Base-by-base conservation (phyloP, 345 rosid genomes). In the Melaleuca quinquenervia region DNA sequence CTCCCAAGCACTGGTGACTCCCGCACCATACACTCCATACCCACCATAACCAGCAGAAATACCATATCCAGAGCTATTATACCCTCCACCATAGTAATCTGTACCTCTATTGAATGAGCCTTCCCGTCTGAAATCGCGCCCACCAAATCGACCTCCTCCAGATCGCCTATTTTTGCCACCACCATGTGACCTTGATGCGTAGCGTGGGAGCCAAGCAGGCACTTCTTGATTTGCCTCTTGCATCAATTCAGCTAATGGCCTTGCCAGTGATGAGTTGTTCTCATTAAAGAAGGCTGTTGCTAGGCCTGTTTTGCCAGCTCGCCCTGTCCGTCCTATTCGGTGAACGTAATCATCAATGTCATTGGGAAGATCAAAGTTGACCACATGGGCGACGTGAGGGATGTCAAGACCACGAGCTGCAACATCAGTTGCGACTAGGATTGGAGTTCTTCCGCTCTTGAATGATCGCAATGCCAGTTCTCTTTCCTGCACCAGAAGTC, bases 391-490 rank as follows among this genome's bases (percentile, higher is more conserved):
- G 36, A 93, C 95, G 12, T 91, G 91, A 26, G 95, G 95, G 41
- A 92, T 93, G 85, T 93, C 95, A 51, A 92, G 94, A 54, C 94
- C 95, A 16, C 95, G 95, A 12, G 94, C 94, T 26, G 95, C 94
- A 29, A 93, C 94, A 58, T 93, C 95, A 2, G 94, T 92, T 24
- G 94, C 94, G 3, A 93, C 95, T 82, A 93, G 86, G 36, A 93
- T 93, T 32, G 95, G 95, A 3, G 91, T 91, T 76, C 87, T 92
- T n/a, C 95, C 94, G 54, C 90, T 91, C 87, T 91, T 92, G 84
- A 93, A 93, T 78, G 92, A 91, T 58, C 92, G 87, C 90, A 93
- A 84, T 55, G 95, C 95, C 52, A 50, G 85, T 85, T 93, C 95
- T 86, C 95, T 93, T 91, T 93, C 95, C 95, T 93, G 91, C 87